A percentile compares a stretch with the other conserved stretches of the same genome.
These are phyloP conservation scores for Sarcocystis neurona DNA, from an alignment of 169 alveolate species.

Conservation along the genomic window DNA sequence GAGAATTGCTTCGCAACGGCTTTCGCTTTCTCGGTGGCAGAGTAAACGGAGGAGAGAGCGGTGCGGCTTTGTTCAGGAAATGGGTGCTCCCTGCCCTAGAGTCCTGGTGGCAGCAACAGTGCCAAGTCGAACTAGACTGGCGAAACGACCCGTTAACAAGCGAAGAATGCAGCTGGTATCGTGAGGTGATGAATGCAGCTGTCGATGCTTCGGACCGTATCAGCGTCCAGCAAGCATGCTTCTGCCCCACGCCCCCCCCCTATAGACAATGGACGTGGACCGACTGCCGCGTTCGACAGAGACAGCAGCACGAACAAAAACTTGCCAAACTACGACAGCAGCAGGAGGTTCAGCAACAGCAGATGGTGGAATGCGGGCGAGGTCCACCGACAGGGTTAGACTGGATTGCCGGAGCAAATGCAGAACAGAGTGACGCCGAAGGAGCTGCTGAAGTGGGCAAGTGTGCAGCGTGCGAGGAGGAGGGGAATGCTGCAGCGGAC, in stretches of 20 bases:
- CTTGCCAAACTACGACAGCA: too few species aligned
- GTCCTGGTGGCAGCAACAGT: conserved; percentile 20
- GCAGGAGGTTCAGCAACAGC: too few species aligned
- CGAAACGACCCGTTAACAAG: conserved; percentile 47
- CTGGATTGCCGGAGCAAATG: too few species aligned
- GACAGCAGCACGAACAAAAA: neutral
- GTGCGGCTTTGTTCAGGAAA: neutral
- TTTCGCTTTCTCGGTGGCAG: neutral
- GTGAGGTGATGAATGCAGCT: neutral
- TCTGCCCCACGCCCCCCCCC: conserved; percentile 56
- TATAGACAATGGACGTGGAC: conserved; percentile 40
- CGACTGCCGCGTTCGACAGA: conserved; percentile 13
- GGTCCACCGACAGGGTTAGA: too few species aligned
- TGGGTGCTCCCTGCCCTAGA: conserved; percentile 38
- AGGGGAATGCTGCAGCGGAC: too few species aligned
- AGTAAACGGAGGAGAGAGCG: too few species aligned
- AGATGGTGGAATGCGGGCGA: too few species aligned
- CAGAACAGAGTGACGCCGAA: too few species aligned
- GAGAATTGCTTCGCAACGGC: neutral
- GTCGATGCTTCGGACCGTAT: neutral
- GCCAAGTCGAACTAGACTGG: conserved; percentile 46
- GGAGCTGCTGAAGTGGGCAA: too few species aligned
- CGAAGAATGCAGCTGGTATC: conserved; percentile 39
- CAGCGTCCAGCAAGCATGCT: conserved; percentile 46
- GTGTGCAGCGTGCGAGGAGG: too few species aligned